Conservation (phyloP, 2,329 filamentous ascomycete species). For the Epichloe festucae region DNA sequence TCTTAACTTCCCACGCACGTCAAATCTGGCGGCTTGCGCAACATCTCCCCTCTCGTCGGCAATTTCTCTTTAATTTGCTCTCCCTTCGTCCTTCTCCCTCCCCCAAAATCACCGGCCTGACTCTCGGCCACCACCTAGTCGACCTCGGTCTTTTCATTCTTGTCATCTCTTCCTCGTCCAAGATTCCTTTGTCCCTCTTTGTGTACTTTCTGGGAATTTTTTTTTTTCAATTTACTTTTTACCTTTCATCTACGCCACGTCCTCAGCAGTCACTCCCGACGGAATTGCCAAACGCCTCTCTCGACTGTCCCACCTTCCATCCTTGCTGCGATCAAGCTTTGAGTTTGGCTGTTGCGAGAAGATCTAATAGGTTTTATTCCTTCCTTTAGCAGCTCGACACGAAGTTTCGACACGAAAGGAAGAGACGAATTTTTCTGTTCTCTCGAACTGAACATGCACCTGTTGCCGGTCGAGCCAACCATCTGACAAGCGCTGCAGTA, state of each 20-base stretch:
- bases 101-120: background rate
- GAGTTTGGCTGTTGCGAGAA: background rate
- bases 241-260: background rate
- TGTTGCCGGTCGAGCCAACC: background rate
- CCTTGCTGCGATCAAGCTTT: too few species aligned
- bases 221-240: background rate
- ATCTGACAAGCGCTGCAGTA: background rate
- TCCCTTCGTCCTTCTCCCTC: background rate
- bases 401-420: background rate
- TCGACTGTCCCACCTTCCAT: background rate
- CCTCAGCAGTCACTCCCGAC: background rate
- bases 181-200: background rate
- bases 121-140: background rate
- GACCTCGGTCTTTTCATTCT: background rate
- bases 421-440: background rate
- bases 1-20: background rate
- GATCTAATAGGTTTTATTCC: background rate
- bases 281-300: background rate
- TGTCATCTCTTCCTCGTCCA: background rate
- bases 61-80: background rate
- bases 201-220: too few species aligned
- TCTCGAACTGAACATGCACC: conserved; percentile 6
- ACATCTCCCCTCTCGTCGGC: background rate
- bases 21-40: background rate
- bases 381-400: background rate